Percentiles rank a stretch among this genome's conserved stretches.
Conservation (phyloP, 768 basidiomycete genomes). For the Boletus tylopilopsis region DNA sequence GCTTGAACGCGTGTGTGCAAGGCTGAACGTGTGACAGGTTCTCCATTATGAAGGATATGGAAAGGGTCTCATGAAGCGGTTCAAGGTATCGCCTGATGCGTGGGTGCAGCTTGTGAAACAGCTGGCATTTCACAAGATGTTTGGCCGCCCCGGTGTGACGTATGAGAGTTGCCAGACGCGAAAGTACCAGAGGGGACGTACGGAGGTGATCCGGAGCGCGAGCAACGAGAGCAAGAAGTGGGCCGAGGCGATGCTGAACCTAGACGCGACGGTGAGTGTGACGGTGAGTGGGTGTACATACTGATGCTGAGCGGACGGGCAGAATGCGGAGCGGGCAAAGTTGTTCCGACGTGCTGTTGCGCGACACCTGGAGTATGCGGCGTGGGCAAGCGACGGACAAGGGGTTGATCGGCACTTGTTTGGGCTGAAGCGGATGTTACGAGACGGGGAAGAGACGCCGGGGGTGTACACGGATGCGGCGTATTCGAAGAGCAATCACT, state of each 20-base stretch:
- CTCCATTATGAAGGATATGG: constrained; percentile 88
- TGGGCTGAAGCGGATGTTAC: constrained; percentile 81
- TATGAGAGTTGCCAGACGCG: constrained; percentile 96
- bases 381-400: constrained; percentile 90
- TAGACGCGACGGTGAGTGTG: constrained; percentile 42
- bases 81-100: constrained; percentile 86
- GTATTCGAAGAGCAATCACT: constrained; percentile 69
- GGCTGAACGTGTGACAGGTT: constrained; percentile 42
- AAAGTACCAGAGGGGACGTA: constrained; percentile 85
- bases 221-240: constrained; percentile 81
- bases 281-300: fast-evolving
- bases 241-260: constrained; percentile 84
- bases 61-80: constrained; percentile 78
- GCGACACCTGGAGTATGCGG: constrained; percentile 84
- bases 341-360: constrained; percentile 73
- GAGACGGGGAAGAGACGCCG: constrained; percentile 68
- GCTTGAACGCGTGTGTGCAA: not conserved
- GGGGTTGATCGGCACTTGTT: constrained; percentile 96
- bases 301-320: constrained; percentile 6
- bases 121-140: constrained; percentile 90
- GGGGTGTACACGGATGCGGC: constrained; percentile 72
- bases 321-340: constrained; percentile 55
- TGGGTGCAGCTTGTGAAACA: constrained; percentile 96
- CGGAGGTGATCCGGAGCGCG: constrained; percentile 90
- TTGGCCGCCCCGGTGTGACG: constrained; percentile 66